phyloP scores from a whole-genome alignment of 139 green algal genomes.

The Tetradesmus obliquus region DNA sequence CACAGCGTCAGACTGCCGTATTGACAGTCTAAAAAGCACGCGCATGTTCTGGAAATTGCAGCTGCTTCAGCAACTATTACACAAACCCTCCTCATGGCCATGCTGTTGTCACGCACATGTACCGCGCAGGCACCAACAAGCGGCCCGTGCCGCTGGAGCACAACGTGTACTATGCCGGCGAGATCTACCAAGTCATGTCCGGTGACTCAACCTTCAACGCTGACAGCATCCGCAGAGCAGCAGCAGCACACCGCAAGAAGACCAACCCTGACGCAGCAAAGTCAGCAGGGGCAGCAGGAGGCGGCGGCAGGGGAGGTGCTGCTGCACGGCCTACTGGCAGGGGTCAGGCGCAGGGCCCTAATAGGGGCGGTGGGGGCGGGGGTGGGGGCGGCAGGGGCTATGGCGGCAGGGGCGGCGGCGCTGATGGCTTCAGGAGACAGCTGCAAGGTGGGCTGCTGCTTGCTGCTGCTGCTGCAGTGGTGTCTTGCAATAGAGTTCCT shows the following conservation, averaged over 20 bases:
- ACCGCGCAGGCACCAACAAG: constrained; percentile 77
- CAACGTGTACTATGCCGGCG: constrained; percentile 86
- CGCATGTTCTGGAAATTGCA: too few relatives aligned
- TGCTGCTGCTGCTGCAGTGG: background rate
- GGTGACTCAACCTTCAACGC: constrained; percentile 44
- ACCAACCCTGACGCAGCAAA: background rate
- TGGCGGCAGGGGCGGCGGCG: constrained; percentile 35
- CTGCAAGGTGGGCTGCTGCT: constrained; percentile 35
- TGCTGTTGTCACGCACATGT: background rate
- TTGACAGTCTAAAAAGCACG: too few relatives aligned
- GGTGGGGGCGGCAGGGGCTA: constrained; percentile 47
- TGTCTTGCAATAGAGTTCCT: too few relatives aligned
- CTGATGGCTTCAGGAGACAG: constrained; percentile 48
- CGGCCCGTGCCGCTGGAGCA: constrained; percentile 97
- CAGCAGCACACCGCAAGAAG: constrained; percentile 41
- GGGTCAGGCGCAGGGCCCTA: constrained; percentile 31
- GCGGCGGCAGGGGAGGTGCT: constrained; percentile 37
- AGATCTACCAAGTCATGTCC: constrained; percentile 73
- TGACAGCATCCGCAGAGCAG: constrained; percentile 53
- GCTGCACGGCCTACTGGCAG: constrained; percentile 23
- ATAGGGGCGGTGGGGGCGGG: constrained; percentile 39
- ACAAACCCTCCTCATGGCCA: background rate
- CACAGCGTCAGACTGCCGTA: too few relatives aligned
- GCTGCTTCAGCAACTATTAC: background rate
- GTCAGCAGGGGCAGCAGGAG: constrained; percentile 9